Evolutionary conservation across 306 rosid species (phyloP), one percentile per base, ranked within the genome.

Genomic region (Castanea sativa): DNA sequence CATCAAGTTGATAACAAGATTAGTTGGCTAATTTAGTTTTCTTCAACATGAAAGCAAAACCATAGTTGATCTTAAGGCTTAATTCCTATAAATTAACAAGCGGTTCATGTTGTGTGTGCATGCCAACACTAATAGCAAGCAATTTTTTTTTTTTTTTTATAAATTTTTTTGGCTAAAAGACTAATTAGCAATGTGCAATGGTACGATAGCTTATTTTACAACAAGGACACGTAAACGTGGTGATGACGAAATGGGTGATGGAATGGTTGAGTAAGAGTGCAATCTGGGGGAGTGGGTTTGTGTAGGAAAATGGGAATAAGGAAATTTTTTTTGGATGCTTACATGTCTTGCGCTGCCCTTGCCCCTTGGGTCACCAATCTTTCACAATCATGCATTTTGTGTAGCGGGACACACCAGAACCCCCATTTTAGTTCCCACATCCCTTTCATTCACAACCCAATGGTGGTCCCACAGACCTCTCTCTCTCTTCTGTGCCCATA

Each of bases 191-290:
- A 79, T 75, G 61, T 33, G 65, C 78, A 77, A 23, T 74, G 45
- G 11, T 49, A 15, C 53, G 11, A 49, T 49, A 83, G 51, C 82
- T 61, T 52, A 38, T 32, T 73, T 14, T 27, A 13, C 38, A 20
- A 74, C 29, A 73, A 83, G 85, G 91, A 86, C 92, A 88, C 57
- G 85, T 83, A 88, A 78, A 85, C 96, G 91, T 91, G 65, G 89
- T 75, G 86, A 84, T 89, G 94, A 93, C 93, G 94, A 86, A 89
- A 91, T 84, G 75, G 73, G n/a, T 87, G 90, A 87, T 84, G 90
- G 70, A 67, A 78, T 75, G 98, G 80, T 89, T 79, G 90, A 93
- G 97, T 93, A 90, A 88, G 90, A 88, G 85, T 87, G 91, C 90
- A 85, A 87, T 79, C 80, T 82, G 76, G 73, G 89, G 78, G 71